Conservation (phyloP, 1,139 yeast genomes). For the Martiniozyma asiatica region DNA sequence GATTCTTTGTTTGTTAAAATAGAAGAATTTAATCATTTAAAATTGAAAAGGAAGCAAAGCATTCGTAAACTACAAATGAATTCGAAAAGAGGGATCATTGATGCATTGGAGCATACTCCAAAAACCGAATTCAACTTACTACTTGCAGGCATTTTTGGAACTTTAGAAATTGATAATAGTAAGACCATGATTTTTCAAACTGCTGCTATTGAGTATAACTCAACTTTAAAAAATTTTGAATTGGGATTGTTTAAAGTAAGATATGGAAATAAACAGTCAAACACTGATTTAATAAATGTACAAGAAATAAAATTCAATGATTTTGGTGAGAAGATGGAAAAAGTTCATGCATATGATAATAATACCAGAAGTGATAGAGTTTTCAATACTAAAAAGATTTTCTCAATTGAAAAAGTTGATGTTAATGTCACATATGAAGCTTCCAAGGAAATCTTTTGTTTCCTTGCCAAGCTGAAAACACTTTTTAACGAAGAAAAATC, state of each 20-base stretch:
- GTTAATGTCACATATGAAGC: not conserved
- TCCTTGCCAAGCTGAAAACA: not conserved
- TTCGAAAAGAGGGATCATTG: not conserved
- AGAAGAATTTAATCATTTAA: not conserved
- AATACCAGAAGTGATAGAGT: conserved; percentile 11
- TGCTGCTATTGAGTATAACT: not conserved
- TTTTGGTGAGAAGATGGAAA: not conserved
- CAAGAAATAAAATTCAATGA: not conserved
- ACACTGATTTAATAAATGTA: not conserved
- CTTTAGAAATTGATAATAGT: not conserved
- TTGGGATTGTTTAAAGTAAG: too few relatives aligned
- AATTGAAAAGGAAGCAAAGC: conserved; percentile 2
- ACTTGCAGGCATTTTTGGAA: conserved; percentile 1
- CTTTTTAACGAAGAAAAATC: not conserved
- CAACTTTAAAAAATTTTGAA: not conserved
- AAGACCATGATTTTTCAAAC: not conserved
- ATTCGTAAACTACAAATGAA: not conserved
- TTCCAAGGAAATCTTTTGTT: not conserved
- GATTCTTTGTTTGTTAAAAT: conserved; percentile 4
- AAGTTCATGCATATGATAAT: conserved; percentile 13
- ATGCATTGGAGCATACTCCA: too few relatives aligned
- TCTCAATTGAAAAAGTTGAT: not conserved
- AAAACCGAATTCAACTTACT: too few relatives aligned
- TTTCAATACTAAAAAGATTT: conserved; percentile 5
- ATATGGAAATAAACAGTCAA: too few relatives aligned